Conservation (phyloP, 768 basidiomycete species). For the Favolaschia claudopus region DNA sequence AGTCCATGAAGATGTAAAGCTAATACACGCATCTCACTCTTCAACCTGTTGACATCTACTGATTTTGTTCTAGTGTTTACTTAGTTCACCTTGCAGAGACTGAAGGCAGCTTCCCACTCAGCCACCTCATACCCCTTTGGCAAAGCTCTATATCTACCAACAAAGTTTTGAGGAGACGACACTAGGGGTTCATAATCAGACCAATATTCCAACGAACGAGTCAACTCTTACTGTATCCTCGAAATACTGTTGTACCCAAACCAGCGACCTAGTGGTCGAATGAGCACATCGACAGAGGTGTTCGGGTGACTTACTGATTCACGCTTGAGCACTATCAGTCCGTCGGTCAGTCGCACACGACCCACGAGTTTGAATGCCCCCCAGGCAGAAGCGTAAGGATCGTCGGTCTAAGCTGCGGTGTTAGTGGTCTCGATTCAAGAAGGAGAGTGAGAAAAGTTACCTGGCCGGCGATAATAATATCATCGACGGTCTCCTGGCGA, state of each 20-base stretch:
- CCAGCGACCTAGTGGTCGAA: constrained; percentile 31
- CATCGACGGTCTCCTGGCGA: constrained; percentile 38
- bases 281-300: neutral
- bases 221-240: constrained; percentile 54
- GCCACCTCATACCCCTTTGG: constrained; percentile 42
- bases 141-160: constrained; percentile 53
- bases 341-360: constrained; percentile 65
- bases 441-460: constrained; percentile 38
- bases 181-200: constrained; percentile 39
- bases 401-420: constrained; percentile 49
- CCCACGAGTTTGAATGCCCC: constrained; percentile 63
- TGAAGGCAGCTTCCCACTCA: constrained; percentile 62
- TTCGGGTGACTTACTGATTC: constrained; percentile 51
- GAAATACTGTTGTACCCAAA: constrained; percentile 48
- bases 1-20: too few relatives aligned
- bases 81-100: constrained; percentile 50
- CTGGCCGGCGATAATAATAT: constrained; percentile 62
- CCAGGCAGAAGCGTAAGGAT: constrained; percentile 59
- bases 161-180: constrained; percentile 57
- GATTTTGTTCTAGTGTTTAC: too few relatives aligned
- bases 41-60: too few relatives aligned
- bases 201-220: neutral
- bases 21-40: too few relatives aligned
- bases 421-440: neutral
- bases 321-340: constrained; percentile 60